phyloP scores from a whole-genome alignment of 805 yeast genomes.

The Teunomyces barrocoloradensis region DNA sequence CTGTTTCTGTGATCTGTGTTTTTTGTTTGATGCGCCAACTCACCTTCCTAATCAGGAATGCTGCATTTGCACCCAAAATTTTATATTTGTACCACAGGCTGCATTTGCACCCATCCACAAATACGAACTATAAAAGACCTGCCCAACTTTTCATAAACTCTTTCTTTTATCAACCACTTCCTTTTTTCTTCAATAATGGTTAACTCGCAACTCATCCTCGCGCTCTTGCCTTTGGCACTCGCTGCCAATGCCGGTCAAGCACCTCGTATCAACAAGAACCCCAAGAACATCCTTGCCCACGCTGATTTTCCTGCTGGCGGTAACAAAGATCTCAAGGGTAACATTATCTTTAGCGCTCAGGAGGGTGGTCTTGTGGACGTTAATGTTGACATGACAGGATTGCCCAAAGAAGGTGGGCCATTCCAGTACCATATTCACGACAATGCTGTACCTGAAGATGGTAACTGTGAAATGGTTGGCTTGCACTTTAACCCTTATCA shows the following conservation, averaged over 20 bases:
- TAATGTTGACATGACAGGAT: conserved; percentile 66
- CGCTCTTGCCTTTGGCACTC: neutral
- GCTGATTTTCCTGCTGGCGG: conserved; percentile 55
- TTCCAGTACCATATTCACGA: conserved; percentile 71
- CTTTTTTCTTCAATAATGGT: neutral
- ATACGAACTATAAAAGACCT: neutral
- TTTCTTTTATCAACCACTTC: neutral
- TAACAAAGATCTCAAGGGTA: conserved; percentile 28
- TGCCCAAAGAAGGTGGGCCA: conserved; percentile 66
- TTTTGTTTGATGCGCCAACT: neutral
- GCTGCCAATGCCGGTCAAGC: conserved; percentile 40
- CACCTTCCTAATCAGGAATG: neutral
- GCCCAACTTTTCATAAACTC: neutral
- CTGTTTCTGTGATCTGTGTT: neutral
- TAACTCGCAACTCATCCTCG: conserved; percentile 3
- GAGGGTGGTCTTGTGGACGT: conserved; percentile 62
- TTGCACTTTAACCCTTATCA: conserved; percentile 61
- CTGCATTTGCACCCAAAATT: neutral
- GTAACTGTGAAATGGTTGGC: conserved; percentile 48
- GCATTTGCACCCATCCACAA: conserved; percentile 1
- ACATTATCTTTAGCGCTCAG: conserved; percentile 57
- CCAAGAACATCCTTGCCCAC: conserved; percentile 49
- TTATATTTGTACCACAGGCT: neutral
- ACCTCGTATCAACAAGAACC: conserved; percentile 49
- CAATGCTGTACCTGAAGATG: conserved; percentile 46